phyloP scores from a whole-genome alignment of 768 basidiomycete genomes.

The Calvatia gigantea region DNA sequence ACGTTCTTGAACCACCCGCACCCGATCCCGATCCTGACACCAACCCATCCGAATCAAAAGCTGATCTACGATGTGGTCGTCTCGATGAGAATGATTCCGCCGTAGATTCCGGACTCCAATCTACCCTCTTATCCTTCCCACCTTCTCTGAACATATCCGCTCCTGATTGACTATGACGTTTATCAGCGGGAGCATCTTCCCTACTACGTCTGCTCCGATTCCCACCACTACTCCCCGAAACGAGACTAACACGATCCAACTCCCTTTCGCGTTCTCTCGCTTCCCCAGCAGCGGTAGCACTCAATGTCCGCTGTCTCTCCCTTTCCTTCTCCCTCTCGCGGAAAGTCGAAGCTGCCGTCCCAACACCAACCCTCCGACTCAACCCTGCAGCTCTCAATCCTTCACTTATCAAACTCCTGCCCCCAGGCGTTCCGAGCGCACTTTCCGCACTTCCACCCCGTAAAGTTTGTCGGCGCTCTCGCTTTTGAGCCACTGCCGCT shows the following conservation, averaged over 20 bases:
- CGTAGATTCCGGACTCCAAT: conserved; percentile 34
- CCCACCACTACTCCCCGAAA: conserved; percentile 6
- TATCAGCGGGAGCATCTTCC: background rate
- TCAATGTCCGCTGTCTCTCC: conserved; percentile 10
- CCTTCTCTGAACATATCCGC: conserved; percentile 22
- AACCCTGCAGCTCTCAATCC: conserved; percentile 71
- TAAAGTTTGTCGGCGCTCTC: conserved; percentile 51
- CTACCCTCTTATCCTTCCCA: conserved; percentile 24
- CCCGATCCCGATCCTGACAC: too few species aligned
- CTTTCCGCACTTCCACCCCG: conserved; percentile 73
- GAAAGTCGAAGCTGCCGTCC: background rate
- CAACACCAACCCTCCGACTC: conserved; percentile 26
- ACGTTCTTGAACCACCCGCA: conserved; percentile 17
- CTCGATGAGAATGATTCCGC: conserved; percentile 22
- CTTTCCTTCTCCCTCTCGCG: conserved; percentile 3
- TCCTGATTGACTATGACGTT: background rate
- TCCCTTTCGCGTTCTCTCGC: background rate
- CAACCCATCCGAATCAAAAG: conserved; percentile 19
- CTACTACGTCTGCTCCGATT: conserved; percentile 3
- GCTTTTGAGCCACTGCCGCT: too few species aligned
- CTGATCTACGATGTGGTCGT: background rate
- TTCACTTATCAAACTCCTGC: conserved; percentile 62
- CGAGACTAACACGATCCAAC: background rate
- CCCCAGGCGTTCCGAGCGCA: conserved; percentile 39
- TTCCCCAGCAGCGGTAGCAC: background rate